Percentiles rank a stretch among this genome's conserved stretches.
phyloP scores from a whole-genome alignment of 2,329 filamentous ascomycete species.

The Penicillium sp. region DNA sequence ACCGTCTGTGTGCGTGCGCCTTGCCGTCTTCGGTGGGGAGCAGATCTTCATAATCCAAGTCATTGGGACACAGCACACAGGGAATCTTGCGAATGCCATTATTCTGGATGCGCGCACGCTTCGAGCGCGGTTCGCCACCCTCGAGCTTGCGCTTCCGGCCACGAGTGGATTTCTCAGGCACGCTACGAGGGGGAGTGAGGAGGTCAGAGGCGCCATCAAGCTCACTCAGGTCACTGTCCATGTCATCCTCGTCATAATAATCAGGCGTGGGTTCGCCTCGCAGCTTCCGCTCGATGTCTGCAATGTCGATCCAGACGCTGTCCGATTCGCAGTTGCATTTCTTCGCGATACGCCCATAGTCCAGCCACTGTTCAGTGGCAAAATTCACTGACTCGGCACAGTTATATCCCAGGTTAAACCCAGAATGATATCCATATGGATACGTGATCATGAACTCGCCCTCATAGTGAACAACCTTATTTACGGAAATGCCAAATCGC shows the following conservation, averaged over 20 bases:
- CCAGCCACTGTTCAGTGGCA: conserved; percentile 88
- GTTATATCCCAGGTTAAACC: conserved; percentile 97
- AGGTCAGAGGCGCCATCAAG: conserved; percentile 64
- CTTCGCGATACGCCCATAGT: conserved; percentile 92
- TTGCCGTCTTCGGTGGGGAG: conserved; percentile 82
- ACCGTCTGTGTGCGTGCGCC: conserved; percentile 75
- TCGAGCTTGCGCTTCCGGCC: conserved; percentile 67
- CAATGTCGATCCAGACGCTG: conserved; percentile 97
- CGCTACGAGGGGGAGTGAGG: conserved; percentile 72
- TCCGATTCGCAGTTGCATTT: conserved; percentile 96
- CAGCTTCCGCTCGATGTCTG: conserved; percentile 90
- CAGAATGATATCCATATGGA: conserved; percentile 96
- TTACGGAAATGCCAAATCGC: conserved; percentile 92
- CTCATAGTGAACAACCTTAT: conserved; percentile 90
- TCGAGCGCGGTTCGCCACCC: conserved; percentile 58
- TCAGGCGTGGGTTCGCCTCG: conserved; percentile 69
- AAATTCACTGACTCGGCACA: conserved; percentile 99
- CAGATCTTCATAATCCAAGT: conserved; percentile 76
- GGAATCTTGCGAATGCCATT: conserved; percentile 70
- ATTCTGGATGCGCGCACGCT: conserved; percentile 73
- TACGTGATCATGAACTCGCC: conserved; percentile 98
- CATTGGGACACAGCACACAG: conserved; percentile 89
- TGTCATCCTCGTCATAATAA: conserved; percentile 40
- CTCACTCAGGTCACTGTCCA: conserved; percentile 62
- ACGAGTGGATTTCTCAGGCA: conserved; percentile 55